phyloP scores from a whole-genome alignment of 139 green algal species.

The Coccomyxa sp. region DNA sequence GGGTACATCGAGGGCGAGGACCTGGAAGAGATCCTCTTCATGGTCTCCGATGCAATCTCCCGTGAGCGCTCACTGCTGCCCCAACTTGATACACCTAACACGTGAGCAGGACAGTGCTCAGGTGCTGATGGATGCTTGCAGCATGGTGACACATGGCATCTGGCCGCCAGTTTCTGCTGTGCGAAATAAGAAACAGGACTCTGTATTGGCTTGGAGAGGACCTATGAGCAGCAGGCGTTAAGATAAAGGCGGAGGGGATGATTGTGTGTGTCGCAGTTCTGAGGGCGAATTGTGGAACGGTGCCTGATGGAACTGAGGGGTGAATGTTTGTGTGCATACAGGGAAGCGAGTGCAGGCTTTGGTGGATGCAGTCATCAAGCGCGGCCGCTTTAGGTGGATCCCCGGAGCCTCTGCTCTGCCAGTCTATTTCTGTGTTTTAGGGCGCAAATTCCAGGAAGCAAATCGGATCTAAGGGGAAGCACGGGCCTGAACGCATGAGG shows the following conservation, averaged over 20 bases:
- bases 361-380: slow-evolving; percentile 36
- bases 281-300: too few species aligned
- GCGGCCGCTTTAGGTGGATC: slow-evolving; percentile 32
- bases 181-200: not conserved
- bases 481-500: not conserved
- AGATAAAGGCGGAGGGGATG: not conserved
- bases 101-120: not conserved
- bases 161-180: not conserved
- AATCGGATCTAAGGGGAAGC: not conserved
- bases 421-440: not conserved
- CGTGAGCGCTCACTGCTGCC: slow-evolving; percentile 27
- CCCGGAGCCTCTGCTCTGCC: not conserved
- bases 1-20: slow-evolving; percentile 52
- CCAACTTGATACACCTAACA: not conserved
- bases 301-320: not conserved
- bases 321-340: slow-evolving; percentile 11
- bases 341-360: slow-evolving; percentile 37
- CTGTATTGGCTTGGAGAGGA: too few species aligned
- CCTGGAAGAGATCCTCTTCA: slow-evolving; percentile 59
- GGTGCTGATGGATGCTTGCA: not conserved
- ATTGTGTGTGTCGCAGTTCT: not conserved
- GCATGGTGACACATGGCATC: not conserved
- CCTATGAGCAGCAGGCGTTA: not conserved
- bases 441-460: not conserved
- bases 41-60: slow-evolving; percentile 34